A percentile compares a stretch with the other conserved stretches of the same genome.
phyloP scores from a whole-genome alignment of 1,284 basidiomycete species.

The Microbotryum lychnidis-dioicae region DNA sequence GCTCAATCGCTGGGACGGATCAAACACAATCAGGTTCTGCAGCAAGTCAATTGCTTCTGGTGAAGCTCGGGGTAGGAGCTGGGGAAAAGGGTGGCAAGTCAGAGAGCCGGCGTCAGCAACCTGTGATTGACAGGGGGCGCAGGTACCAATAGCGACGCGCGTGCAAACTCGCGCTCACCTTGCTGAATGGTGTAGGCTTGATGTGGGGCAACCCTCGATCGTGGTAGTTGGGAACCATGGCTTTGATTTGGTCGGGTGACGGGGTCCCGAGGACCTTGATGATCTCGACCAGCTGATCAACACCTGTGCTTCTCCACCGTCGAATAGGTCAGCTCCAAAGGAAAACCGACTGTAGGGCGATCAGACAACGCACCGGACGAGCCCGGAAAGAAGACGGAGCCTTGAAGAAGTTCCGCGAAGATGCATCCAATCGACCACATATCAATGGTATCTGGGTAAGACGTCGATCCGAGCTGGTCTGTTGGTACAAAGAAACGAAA shows the following conservation, averaged over 20 bases:
- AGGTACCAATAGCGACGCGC: too few relatives aligned
- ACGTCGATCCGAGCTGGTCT: not conserved
- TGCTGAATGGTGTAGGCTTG: conserved; percentile 47
- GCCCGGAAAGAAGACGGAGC: conserved; percentile 95
- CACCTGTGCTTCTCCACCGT: conserved; percentile 48
- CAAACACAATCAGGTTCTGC: conserved; percentile 86
- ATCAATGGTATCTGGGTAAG: conserved; percentile 69
- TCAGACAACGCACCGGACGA: conserved; percentile 51
- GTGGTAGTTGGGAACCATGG: conserved; percentile 98
- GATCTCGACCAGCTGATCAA: conserved; percentile 98
- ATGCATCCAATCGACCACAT: conserved; percentile 99
- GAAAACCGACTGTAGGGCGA: not conserved
- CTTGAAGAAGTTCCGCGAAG: conserved; percentile 98
- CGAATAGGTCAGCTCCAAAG: not conserved
- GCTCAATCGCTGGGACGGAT: conserved; percentile 79
- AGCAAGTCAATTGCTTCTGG: conserved; percentile 92
- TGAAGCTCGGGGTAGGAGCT: conserved; percentile 87
- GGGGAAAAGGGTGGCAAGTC: not conserved
- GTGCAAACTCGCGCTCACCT: conserved; percentile 50
- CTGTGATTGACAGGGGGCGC: not conserved
- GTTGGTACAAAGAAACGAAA: not conserved
- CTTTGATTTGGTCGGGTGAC: conserved; percentile 91
- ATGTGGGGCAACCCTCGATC: conserved; percentile 99
- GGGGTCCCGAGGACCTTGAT: conserved; percentile 99
- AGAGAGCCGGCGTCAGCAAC: too few relatives aligned